A percentile compares a stretch with the other conserved stretches of the same genome.
Evolutionary conservation across 1,139 yeast genomes (phyloP).

Genomic region (Petasospora fabianii): DNA sequence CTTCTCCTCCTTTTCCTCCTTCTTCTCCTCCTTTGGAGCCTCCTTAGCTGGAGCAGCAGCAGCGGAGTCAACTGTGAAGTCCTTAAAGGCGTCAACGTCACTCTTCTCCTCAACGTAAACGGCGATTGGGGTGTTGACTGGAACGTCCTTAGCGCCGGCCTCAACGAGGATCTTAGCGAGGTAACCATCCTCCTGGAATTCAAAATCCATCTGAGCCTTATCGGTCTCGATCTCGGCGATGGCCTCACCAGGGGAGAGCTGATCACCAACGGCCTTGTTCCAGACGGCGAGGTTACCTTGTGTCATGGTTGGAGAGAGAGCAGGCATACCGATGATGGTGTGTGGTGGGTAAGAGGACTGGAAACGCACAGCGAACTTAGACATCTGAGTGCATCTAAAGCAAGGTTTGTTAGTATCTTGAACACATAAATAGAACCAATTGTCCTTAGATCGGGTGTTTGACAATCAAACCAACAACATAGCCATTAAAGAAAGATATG

Average conservation of each 20-base stretch:
- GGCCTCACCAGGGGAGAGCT: constrained; percentile 85
- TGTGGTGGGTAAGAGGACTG: constrained; percentile 53
- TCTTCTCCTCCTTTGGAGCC: too few relatives aligned
- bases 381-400: constrained; percentile 15
- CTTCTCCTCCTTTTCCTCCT: too few relatives aligned
- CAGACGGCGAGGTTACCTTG: constrained; percentile 88
- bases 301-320: constrained; percentile 97
- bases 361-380: constrained; percentile 26
- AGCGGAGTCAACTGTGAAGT: constrained; percentile 72
- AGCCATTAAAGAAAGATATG: too few relatives aligned
- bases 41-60: constrained; percentile 33
- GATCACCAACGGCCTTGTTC: constrained; percentile 87
- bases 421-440: too few relatives aligned
- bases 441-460: too few relatives aligned
- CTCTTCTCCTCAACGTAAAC: constrained; percentile 86
- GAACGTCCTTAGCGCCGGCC: constrained; percentile 73
- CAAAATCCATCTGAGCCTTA: constrained; percentile 98
- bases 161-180: constrained; percentile 70
- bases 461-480: too few relatives aligned
- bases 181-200: constrained; percentile 95
- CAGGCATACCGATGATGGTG: constrained; percentile 67
- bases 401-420: too few relatives aligned
- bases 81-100: constrained; percentile 85
- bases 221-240: constrained; percentile 98
- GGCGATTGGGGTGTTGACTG: constrained; percentile 96